Base-by-base conservation (phyloP, 345 rosid genomes). In the Linum usitatissimum region DNA sequence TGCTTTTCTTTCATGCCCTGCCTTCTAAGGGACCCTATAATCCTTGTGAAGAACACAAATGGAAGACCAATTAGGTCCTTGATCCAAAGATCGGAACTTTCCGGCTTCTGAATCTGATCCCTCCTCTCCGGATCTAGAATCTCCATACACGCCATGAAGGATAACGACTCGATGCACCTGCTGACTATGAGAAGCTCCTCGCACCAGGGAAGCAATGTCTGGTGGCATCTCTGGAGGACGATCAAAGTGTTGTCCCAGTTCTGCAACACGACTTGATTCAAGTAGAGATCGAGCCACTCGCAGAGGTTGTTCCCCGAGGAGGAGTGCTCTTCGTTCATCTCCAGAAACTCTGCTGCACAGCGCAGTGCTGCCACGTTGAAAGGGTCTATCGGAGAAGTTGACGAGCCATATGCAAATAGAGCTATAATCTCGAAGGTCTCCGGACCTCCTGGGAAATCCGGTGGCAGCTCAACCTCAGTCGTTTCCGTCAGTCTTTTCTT, bases 61-160 rank as follows among this genome's bases (percentile, higher is more conserved):
- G 90, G 91, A 48, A 86, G 80, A 58, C 78, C 83, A 10, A 81
- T 77, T 31, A 89, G 85, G 68, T 86, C 96, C 62, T 81, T 86
- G 73, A 86, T 86, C 96, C 93, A 84, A 18, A 81, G 64, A 45
- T 84, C 93, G 64, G 70, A 75, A 70, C 65, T 80, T 51, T 75
- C 81, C 0, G 90, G 88, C 23, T 62, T 73, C 61, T 81, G 28
- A 23, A 23, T 23, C 28, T 23, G 28, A 85, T 75, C 88, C 60
- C 79, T 72, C 76, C 96, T 0, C n/a, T 20, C 30, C 28, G 90
- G 93, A 54, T 88, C 96, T 23, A 88, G 90, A 76, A 88, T 88
- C 84, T 86, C 90, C 96, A 86, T 86, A 64, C 96, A 86, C 30
- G 90, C 80, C 83, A 84, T 86, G 76, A 88, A 88, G 65, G 96